phyloP scores from a whole-genome alignment of 2,329 filamentous ascomycete species.

The Sporothrix pallida region DNA sequence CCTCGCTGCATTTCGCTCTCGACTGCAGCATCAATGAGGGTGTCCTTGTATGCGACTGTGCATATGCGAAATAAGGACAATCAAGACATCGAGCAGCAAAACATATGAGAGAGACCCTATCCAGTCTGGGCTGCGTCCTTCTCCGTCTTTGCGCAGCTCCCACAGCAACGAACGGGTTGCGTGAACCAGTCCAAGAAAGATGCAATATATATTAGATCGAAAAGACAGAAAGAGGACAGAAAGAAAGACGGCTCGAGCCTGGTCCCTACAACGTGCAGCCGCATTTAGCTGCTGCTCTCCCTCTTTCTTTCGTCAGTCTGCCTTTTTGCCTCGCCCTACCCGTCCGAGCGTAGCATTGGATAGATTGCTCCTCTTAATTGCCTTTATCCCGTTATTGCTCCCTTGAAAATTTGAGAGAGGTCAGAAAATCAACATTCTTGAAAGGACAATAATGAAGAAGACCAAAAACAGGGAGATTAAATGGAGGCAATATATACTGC shows the following conservation, averaged over 20 bases:
- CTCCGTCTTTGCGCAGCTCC: neutral
- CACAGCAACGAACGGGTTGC: neutral
- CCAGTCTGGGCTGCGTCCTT: neutral
- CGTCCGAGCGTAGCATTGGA: constrained; percentile 17
- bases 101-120: neutral
- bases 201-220: neutral
- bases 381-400: constrained; percentile 21
- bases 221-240: no score
- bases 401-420: neutral
- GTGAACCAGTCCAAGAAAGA: neutral
- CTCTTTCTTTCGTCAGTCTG: neutral
- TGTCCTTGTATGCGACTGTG: neutral
- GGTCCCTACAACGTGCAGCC: constrained; percentile 9
- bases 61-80: constrained; percentile 4
- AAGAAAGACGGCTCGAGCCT: neutral
- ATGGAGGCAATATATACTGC: neutral
- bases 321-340: constrained; percentile 6
- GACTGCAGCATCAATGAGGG: neutral
- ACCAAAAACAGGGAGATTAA: no score
- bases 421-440: neutral
- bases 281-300: neutral
- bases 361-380: neutral
- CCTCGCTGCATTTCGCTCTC: neutral
- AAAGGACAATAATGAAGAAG: no score
- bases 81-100: neutral